phyloP scores from a whole-genome alignment of 2,329 filamentous ascomycete species.

The Claviceps spartinae region DNA sequence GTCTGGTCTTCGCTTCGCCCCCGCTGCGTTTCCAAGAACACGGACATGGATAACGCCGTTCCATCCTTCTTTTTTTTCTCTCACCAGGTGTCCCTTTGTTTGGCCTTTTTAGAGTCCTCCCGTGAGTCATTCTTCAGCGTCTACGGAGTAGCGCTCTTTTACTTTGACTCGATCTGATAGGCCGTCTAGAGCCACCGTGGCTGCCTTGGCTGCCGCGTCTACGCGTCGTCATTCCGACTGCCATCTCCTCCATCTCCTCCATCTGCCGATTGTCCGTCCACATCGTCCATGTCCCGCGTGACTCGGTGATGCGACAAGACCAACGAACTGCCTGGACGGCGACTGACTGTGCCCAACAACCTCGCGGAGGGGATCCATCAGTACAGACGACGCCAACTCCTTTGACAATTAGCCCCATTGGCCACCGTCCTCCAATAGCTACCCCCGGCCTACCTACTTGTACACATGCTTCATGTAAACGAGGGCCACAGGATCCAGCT shows the following conservation, averaged over 20 bases:
- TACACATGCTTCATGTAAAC: neutral
- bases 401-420: slow-evolving; percentile 1
- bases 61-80: neutral
- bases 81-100: neutral
- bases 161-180: neutral
- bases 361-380: neutral
- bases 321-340: neutral
- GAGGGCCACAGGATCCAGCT: neutral
- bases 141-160: neutral
- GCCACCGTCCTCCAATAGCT: neutral
- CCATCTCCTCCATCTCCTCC: neutral
- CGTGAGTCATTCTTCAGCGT: neutral
- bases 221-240: neutral
- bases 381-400: neutral
- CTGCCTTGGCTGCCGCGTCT: neutral
- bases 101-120: neutral
- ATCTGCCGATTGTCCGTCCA: neutral
- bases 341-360: neutral
- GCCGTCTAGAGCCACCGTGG: neutral
- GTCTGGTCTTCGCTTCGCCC: neutral
- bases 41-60: neutral
- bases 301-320: neutral
- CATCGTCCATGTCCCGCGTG: neutral
- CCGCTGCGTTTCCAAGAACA: neutral
- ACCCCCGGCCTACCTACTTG: neutral